These are phyloP conservation scores for Saururus chinensis DNA, from an alignment of 164 flowering plant species.

Conservation along the genomic window DNA sequence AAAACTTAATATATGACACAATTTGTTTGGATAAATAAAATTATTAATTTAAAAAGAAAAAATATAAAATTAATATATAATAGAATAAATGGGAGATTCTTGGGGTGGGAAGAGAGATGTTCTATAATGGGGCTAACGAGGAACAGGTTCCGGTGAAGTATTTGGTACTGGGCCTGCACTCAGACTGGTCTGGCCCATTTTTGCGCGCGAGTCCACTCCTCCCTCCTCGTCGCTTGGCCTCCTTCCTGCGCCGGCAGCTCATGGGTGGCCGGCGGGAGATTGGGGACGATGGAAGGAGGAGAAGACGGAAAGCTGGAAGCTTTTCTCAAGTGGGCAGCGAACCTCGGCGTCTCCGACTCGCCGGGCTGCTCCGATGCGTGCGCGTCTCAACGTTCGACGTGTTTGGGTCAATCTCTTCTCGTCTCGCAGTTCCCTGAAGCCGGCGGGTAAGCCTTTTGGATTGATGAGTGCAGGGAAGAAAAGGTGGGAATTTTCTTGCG, in stretches of 20 bases:
- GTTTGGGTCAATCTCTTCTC: slow-evolving; percentile 57
- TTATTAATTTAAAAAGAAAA: too few species aligned
- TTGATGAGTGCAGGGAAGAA: too few species aligned
- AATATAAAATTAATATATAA: too few species aligned
- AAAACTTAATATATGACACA: too few species aligned
- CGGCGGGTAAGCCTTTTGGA: slow-evolving; percentile 47
- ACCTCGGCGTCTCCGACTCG: slow-evolving; percentile 59
- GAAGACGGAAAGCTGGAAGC: slow-evolving; percentile 14
- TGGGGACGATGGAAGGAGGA: not conserved
- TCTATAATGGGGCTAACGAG: too few species aligned
- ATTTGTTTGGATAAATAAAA: too few species aligned
- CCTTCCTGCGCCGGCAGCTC: not conserved
- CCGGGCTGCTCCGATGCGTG: not conserved
- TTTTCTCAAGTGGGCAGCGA: slow-evolving; percentile 60
- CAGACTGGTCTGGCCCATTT: not conserved
- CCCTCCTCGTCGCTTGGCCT: slow-evolving; percentile 1
- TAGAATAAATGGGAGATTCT: too few species aligned
- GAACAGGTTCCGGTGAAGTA: too few species aligned
- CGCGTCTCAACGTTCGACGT: slow-evolving; percentile 10
- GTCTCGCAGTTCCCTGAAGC: slow-evolving; percentile 54
- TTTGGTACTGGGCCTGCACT: not conserved
- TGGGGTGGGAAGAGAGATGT: too few species aligned
- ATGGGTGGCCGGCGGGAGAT: not conserved
- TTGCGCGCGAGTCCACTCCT: not conserved
- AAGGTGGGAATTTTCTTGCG: not conserved